Conservation (phyloP, 352 stramenopile species). For the Lagenidium sp. region DNA sequence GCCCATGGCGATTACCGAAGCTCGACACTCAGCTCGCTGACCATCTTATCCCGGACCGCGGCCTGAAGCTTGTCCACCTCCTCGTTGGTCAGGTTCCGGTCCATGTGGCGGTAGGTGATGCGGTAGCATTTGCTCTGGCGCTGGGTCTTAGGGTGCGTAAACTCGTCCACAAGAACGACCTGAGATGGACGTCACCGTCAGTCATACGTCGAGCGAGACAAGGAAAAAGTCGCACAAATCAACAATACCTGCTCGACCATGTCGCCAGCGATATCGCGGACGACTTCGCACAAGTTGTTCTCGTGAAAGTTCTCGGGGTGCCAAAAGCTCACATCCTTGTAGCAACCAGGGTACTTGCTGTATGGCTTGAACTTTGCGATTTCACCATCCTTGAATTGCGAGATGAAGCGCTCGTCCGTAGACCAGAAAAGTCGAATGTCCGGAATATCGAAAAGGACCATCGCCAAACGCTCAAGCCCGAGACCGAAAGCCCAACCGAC, state of each 20-base stretch:
- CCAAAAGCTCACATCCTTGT: conserved; percentile 99
- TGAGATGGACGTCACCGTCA: too few species aligned
- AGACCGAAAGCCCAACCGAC: conserved; percentile 98
- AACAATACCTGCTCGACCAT: conserved; percentile 95
- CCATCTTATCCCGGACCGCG: conserved; percentile 69
- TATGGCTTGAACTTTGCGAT: conserved; percentile 98
- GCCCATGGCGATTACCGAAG: too few species aligned
- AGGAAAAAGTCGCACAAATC: too few species aligned
- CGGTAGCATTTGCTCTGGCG: conserved; percentile 95
- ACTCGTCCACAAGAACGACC: conserved; percentile 92
- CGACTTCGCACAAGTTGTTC: conserved; percentile 98
- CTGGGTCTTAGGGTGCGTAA: conserved; percentile 96
- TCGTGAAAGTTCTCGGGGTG: conserved; percentile 83
- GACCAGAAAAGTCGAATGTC: conserved; percentile 99
- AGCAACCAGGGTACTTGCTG: conserved; percentile 97
- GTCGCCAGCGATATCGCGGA: conserved; percentile 94
- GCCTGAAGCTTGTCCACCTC: conserved; percentile 96
- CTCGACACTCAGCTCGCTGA: conserved; percentile 76
- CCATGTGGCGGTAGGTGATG: conserved; percentile 98
- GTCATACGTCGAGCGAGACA: too few species aligned
- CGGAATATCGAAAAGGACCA: conserved; percentile 99
- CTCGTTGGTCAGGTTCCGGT: conserved; percentile 98
- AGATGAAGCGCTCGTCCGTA: conserved; percentile 91
- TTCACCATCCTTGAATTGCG: conserved; percentile 87
- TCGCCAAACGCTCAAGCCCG: conserved; percentile 96